Conservation (phyloP, 306 rosid genomes). For the Rubus parviflorus region DNA sequence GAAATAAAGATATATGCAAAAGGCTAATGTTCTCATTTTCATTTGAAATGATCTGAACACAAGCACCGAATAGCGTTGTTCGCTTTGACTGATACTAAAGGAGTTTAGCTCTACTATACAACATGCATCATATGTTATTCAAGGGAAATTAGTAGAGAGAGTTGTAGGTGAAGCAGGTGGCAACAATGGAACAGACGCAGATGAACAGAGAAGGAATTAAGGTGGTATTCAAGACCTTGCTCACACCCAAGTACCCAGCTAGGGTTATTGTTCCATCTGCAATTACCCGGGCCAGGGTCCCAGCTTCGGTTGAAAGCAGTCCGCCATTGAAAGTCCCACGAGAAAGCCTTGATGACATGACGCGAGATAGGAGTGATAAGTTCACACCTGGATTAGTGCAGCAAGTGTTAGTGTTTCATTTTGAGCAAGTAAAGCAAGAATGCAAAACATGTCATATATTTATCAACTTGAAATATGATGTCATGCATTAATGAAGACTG, state of each 20-base stretch:
- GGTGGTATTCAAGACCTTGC: constrained; percentile 64
- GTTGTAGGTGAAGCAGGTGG: constrained; percentile 79
- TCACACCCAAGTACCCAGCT: constrained; percentile 59
- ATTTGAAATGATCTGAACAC: not conserved
- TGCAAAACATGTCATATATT: not conserved
- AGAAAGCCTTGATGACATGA: constrained; percentile 85
- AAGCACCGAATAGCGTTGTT: not conserved
- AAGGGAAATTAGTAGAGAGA: constrained; percentile 58
- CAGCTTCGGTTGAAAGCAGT: constrained; percentile 81
- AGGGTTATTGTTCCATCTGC: constrained; percentile 86
- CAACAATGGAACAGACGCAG: constrained; percentile 66
- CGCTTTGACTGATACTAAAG: constrained; percentile 4
- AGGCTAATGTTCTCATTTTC: not conserved
- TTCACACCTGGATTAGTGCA: constrained; percentile 65
- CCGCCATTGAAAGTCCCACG: constrained; percentile 84
- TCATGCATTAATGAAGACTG: not conserved
- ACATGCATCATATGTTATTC: not conserved
- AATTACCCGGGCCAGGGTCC: constrained; percentile 84
- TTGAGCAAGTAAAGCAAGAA: constrained; percentile 2
- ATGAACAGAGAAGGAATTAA: constrained; percentile 64
- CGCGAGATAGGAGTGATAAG: constrained; percentile 75
- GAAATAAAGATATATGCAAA: not conserved
- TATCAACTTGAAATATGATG: not conserved
- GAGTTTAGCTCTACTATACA: constrained; percentile 22
- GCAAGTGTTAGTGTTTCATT: constrained; percentile 8